phyloP scores from a whole-genome alignment of 768 basidiomycete species.

The Pulveroboletus sp. region DNA sequence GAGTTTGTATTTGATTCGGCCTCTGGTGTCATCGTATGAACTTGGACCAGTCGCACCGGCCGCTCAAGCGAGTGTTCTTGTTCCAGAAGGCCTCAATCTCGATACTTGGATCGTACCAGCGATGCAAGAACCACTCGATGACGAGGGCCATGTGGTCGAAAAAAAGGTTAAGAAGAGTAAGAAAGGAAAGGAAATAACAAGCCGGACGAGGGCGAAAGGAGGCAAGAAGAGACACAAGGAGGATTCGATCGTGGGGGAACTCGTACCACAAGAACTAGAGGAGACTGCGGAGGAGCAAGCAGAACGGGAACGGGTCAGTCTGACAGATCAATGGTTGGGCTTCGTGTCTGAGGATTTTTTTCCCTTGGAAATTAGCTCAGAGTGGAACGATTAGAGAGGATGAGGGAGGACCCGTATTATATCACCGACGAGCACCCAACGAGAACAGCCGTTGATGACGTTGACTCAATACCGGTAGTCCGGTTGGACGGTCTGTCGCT shows the following conservation, averaged over 20 bases:
- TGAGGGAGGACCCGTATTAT: constrained; percentile 89
- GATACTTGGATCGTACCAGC: constrained; percentile 81
- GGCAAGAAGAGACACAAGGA: constrained; percentile 46
- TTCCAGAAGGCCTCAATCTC: constrained; percentile 84
- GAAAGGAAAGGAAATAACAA: constrained; percentile 36
- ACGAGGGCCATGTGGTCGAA: constrained; percentile 35
- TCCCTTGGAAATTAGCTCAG: constrained; percentile 48
- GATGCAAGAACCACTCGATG: constrained; percentile 30
- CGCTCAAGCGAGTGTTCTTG: constrained; percentile 76
- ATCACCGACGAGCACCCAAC: constrained; percentile 60
- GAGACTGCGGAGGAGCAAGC: constrained; percentile 58
- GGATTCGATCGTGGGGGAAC: constrained; percentile 19
- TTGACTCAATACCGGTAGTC: constrained; percentile 93
- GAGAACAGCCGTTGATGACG: constrained; percentile 44
- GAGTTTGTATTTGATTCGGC: constrained; percentile 79
- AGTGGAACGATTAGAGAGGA: constrained; percentile 68
- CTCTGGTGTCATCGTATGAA: constrained; percentile 71
- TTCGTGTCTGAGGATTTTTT: constrained; percentile 4
- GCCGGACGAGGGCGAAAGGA: constrained; percentile 27
- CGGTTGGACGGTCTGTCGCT: constrained; percentile 69
- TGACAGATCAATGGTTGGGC: background rate
- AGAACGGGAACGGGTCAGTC: constrained; percentile 59
- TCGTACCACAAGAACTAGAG: constrained; percentile 37
- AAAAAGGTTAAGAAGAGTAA: constrained; percentile 40
- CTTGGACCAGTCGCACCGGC: constrained; percentile 77